Evolutionary conservation across 2,329 filamentous ascomycete species (phyloP), one percentile per base, ranked within the genome.

Genomic region (Aspergillus ochraceus): DNA sequence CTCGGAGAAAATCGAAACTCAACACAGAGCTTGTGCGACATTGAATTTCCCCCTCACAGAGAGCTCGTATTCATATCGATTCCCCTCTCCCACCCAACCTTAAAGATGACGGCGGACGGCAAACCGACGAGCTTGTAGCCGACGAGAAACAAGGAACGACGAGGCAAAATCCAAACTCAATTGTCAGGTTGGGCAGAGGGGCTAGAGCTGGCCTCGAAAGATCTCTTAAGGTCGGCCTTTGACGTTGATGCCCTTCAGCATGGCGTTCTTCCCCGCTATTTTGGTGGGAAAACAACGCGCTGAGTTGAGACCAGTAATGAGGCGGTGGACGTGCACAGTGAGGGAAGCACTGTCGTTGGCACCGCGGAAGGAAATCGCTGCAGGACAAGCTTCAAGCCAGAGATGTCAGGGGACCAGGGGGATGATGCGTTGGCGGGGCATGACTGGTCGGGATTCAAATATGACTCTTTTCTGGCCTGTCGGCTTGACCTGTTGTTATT

Each of bases 351-450:
- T 6, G 36, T n/a, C 36, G 36, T 42, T 42, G 36, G 36, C 36
- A 42, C 36, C 36, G 36, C 36, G 36, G 36, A 42, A 17, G 36
- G 4, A 42, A 17, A 42, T 42, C 32, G 19, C 55, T 46, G 55
- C 55, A 49, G 42, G 55, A 54, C 54, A 61, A 61, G 60, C 60
- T 61, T 61, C 52, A 20, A 19, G 22, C 52, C 52, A 49, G 17
- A 50, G 46, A 45, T 36, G 57, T 29, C 54, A 56, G 57, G 57
- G 42, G 51, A 39, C 49, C 19, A 26, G 19, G 47, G 49, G 36
- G 29, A 26, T 30, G 45, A 57, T 63, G 56, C 26, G 59, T 45
- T 63, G 61, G 61, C 61, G 29, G 30, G 12, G 36, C 57, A 11
- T 61, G 61, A 63, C 59, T 61, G 61, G 61, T 54, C 20, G 42